phyloP scores from a whole-genome alignment of 169 alveolate species.

The Plasmodium gaboni region DNA sequence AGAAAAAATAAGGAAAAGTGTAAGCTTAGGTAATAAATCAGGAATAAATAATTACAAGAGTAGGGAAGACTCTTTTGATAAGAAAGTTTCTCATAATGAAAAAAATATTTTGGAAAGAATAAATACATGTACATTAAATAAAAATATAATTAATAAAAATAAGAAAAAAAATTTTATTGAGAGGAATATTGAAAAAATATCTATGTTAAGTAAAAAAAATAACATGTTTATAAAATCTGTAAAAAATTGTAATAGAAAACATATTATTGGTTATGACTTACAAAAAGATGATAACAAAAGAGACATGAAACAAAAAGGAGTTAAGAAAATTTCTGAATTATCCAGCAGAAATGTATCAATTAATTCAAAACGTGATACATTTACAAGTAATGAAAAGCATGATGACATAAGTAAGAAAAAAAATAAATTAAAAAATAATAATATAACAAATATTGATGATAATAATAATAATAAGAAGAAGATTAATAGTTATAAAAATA shows the following conservation, averaged over 20 bases:
- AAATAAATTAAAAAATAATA: neutral
- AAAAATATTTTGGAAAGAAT: conserved; percentile 10
- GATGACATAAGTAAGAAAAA: conserved; percentile 1
- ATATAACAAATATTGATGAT: neutral
- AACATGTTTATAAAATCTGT: conserved; percentile 30
- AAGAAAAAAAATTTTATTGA: conserved; percentile 60
- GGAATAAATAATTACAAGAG: neutral
- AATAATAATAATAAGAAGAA: neutral
- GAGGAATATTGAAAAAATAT: conserved; percentile 65
- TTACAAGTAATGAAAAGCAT: neutral
- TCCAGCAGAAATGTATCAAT: conserved; percentile 5
- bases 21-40: conserved; percentile 20
- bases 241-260: conserved; percentile 48
- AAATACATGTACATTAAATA: conserved; percentile 9
- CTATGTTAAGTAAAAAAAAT: conserved; percentile 63
- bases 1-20: conserved; percentile 63
- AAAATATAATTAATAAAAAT: conserved; percentile 11
- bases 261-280: conserved; percentile 34
- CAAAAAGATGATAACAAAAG: conserved; percentile 34
- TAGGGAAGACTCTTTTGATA: neutral
- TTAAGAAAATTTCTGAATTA: conserved; percentile 9
- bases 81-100: neutral
- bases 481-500: neutral
- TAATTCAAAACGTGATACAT: conserved; percentile 5
- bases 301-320: conserved; percentile 1